These are phyloP conservation scores for Mixia osmundae DNA, from an alignment of 1,284 basidiomycete genomes.

Conservation along the genomic window DNA sequence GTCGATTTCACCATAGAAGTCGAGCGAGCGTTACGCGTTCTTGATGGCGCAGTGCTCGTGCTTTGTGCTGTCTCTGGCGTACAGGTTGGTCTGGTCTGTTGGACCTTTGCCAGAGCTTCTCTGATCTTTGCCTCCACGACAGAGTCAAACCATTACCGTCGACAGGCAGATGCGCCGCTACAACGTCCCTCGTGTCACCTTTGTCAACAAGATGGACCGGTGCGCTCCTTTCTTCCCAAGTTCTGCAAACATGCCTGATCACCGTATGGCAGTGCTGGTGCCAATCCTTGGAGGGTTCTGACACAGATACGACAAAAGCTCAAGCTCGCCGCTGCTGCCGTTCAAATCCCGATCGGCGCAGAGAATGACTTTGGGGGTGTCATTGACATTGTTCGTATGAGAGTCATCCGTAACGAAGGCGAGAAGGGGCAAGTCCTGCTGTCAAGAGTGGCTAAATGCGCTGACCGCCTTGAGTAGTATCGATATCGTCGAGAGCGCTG, in stretches of 20 bases:
- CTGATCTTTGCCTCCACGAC: slow-evolving; percentile 1
- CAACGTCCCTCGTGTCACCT: slow-evolving; percentile 80
- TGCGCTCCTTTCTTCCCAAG: slow-evolving; percentile 17
- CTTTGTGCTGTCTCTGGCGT: slow-evolving; percentile 94
- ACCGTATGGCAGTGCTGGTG: slow-evolving; percentile 42
- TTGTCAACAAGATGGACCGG: slow-evolving; percentile 99
- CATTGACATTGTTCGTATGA: slow-evolving; percentile 85
- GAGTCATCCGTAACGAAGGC: slow-evolving; percentile 83
- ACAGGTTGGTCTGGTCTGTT: slow-evolving; percentile 32
- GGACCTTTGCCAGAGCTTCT: not conserved
- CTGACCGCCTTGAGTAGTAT: slow-evolving; percentile 28
- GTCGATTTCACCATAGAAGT: slow-evolving; percentile 99
- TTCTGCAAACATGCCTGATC: not conserved
- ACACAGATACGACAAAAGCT: slow-evolving; percentile 80
- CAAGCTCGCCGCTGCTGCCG: slow-evolving; percentile 76
- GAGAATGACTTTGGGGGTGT: slow-evolving; percentile 76
- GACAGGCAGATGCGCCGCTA: slow-evolving; percentile 97
- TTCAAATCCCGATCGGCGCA: slow-evolving; percentile 82
- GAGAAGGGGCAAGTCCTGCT: slow-evolving; percentile 50
- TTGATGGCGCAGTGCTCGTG: slow-evolving; percentile 91
- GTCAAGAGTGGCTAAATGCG: not conserved
- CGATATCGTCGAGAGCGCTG: slow-evolving; percentile 58
- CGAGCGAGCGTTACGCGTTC: slow-evolving; percentile 79
- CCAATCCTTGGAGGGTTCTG: slow-evolving; percentile 90
- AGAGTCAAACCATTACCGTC: slow-evolving; percentile 97